Conservation (phyloP, 2,329 filamentous ascomycete species). For the Trichophyton rubrum region DNA sequence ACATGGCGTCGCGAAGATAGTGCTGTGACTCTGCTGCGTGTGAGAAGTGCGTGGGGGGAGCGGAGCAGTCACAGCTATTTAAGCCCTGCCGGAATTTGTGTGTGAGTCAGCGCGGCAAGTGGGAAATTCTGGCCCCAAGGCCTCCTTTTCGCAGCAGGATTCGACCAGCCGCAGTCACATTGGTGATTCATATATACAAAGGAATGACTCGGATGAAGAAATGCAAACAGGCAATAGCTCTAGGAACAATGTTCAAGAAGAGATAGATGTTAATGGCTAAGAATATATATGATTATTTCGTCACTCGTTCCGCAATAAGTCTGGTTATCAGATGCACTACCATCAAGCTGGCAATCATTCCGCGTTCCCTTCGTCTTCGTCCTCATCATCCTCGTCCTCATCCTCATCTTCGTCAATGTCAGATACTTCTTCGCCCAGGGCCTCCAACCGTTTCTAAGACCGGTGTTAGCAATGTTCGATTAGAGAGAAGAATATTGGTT, state of each 20-base stretch:
- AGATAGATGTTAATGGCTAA: constrained; percentile 6
- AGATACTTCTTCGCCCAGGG: constrained; percentile 57
- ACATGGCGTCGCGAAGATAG: constrained; percentile 43
- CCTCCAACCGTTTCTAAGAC: constrained; percentile 46
- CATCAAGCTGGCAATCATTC: constrained; percentile 10
- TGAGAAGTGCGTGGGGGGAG: neutral
- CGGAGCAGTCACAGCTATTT: neutral
- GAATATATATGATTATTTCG: neutral
- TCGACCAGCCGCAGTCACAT: no score
- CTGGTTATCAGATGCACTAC: neutral
- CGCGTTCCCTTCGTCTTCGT: constrained; percentile 35
- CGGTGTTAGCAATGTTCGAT: constrained; percentile 23
- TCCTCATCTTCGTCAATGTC: constrained; percentile 58
- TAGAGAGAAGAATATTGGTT: neutral
- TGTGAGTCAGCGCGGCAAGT: neutral
- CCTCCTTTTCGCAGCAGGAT: neutral
- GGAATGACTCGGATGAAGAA: neutral
- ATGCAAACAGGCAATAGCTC: neutral
- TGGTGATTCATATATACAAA: neutral
- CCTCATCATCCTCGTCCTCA: constrained; percentile 43
- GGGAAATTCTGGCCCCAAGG: neutral
- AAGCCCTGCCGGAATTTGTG: neutral
- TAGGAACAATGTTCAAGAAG: neutral
- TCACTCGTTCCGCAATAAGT: neutral
- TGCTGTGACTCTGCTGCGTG: neutral